phyloP scores from a whole-genome alignment of 1,139 yeast species.

The Chernovozyma sophiae-reginae region DNA sequence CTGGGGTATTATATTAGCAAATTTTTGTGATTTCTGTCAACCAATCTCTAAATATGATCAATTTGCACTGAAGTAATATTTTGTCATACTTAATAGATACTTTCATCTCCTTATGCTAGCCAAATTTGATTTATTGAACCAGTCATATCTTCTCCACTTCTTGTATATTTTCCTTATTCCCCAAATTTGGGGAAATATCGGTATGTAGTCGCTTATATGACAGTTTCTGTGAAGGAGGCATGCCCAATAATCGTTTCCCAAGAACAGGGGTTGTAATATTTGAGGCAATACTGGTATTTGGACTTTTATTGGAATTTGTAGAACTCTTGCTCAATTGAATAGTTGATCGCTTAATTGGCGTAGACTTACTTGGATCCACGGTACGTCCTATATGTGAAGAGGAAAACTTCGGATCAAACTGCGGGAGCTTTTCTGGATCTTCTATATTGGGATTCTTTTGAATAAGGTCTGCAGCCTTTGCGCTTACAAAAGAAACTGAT shows the following conservation, averaged over 20 bases:
- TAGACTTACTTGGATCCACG: conserved; percentile 55
- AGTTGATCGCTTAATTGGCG: conserved; percentile 46
- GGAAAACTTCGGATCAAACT: conserved; percentile 46
- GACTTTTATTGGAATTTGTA: conserved; percentile 2
- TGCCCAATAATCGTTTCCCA: conserved; percentile 8
- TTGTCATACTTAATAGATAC: no score
- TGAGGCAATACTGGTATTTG: conserved; percentile 12
- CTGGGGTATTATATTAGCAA: no score
- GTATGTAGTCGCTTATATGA: conserved; percentile 4
- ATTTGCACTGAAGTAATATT: no score
- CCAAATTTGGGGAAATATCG: conserved; percentile 3
- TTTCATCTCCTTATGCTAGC: no score
- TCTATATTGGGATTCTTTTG: conserved; percentile 37
- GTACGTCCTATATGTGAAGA: conserved; percentile 51
- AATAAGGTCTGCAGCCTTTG: conserved; percentile 51
- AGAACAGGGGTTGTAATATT: conserved; percentile 5
- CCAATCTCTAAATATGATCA: no score
- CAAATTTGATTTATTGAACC: no score
- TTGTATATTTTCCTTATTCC: conserved; percentile 9
- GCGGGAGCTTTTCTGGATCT: conserved; percentile 30
- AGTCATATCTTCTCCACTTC: not conserved
- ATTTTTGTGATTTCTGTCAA: no score
- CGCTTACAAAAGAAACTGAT: conserved; percentile 50
- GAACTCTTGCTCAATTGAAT: conserved; percentile 1
- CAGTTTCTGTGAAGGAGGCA: conserved; percentile 8